Conservation (phyloP, 2,329 filamentous ascomycete genomes). For the Fusarium cyanostomum region DNA sequence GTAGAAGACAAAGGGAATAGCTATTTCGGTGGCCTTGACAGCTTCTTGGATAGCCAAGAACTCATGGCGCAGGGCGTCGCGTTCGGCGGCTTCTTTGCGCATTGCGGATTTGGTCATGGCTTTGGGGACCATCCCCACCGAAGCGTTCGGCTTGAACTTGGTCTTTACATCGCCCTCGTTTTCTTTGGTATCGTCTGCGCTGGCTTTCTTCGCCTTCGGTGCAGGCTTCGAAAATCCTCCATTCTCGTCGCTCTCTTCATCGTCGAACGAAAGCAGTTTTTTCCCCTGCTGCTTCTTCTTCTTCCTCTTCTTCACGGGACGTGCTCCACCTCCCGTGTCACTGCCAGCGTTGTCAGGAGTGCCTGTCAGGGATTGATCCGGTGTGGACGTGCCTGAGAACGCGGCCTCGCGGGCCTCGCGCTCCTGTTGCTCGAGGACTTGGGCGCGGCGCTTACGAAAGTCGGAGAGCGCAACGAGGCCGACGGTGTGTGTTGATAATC, state of each 20-base stretch:
- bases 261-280: slow-evolving; percentile 70
- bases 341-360: slow-evolving; percentile 58
- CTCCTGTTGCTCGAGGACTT: slow-evolving; percentile 91
- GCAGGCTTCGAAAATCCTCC: slow-evolving; percentile 44
- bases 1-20: slow-evolving; percentile 96
- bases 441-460: slow-evolving; percentile 93
- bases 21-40: slow-evolving; percentile 88
- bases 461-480: slow-evolving; percentile 92
- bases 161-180: slow-evolving; percentile 37
- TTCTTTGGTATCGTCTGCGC: slow-evolving; percentile 46
- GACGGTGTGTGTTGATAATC: slow-evolving; percentile 86
- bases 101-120: slow-evolving; percentile 75
- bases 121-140: slow-evolving; percentile 74
- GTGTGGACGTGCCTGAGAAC: slow-evolving; percentile 56
- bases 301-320: slow-evolving; percentile 50
- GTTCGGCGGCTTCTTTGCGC: slow-evolving; percentile 79
- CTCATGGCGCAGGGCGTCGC: slow-evolving; percentile 82
- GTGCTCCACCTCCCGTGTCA: slow-evolving; percentile 41
- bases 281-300: slow-evolving; percentile 57
- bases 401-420: slow-evolving; percentile 76
- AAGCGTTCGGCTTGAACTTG: slow-evolving; percentile 70
- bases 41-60: slow-evolving; percentile 85
- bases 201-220: slow-evolving; percentile 49
- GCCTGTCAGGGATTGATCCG: slow-evolving; percentile 58
- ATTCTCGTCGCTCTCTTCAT: slow-evolving; percentile 73